Base-by-base conservation (phyloP, 2,329 filamentous ascomycete species). In the Monosporascus sp. region DNA sequence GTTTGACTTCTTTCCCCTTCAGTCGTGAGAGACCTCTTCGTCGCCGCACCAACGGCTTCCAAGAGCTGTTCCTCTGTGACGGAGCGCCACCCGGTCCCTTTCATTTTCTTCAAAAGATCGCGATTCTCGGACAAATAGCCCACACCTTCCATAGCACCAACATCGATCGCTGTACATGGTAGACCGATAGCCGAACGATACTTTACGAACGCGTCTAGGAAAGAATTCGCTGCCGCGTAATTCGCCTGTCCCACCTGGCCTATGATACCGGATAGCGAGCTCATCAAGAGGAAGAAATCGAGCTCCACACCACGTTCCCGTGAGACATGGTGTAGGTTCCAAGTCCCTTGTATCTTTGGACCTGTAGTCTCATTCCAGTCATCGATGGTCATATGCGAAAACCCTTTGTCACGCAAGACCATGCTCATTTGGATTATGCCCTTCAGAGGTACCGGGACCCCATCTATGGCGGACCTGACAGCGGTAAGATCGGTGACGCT, bases 201-300 rank as follows among this genome's bases (percentile, higher is more conserved):
- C n/a, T 60, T 56, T 31, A 59, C 64, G 17, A 71, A 61, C 8
- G 59, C 56, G 34, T 69, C 61, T 47, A 69, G 54, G 55, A 63
- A 71, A 22, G 60, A 56, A 52, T 72, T 71, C 11, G 60, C 69
- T 7, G 66, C 64, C 5, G 62, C 53, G 48, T 72, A 72, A 45
- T 68, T 69, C 45, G 60, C 56, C 49, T 70, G 66, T 1, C 51
- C 54, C 6, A 56, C 40, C 17, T 54, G 54, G 2, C 62, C 66
- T 9, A 65, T 34, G 7, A 63, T 53, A 26, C 56, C 61, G 1
- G 55, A 56, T 22, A 63, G 37, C 14, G 65, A 69, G 3, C 54
- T 58, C 46, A 62, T 56, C 36, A 64, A 46, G 46, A 73, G 52
- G 58, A 72, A 70, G 55, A 74, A 70, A 50, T 67, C 65, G 1